phyloP scores from a whole-genome alignment of 2,329 filamentous ascomycete species.

The Paraphoma chrysanthemicola region DNA sequence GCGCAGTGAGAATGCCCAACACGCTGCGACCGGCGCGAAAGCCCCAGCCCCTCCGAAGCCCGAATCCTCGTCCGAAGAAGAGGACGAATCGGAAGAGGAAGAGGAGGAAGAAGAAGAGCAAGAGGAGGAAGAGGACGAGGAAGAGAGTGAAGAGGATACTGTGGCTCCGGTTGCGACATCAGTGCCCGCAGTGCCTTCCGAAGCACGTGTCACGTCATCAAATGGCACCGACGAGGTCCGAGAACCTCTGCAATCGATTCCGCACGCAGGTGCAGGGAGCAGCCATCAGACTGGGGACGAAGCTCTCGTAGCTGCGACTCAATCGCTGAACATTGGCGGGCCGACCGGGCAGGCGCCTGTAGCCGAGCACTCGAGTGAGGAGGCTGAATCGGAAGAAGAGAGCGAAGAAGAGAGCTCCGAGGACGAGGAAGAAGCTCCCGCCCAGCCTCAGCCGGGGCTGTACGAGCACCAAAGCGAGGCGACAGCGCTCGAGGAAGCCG shows the following conservation, averaged over 20 bases:
- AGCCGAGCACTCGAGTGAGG: conserved; percentile 17
- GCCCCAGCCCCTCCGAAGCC: conserved; percentile 18
- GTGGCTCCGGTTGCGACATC: neutral
- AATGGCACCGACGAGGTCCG: conserved; percentile 1
- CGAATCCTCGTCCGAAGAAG: conserved; percentile 23
- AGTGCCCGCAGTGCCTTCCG: neutral
- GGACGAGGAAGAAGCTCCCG: conserved; percentile 15
- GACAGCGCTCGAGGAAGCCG: conserved; percentile 54
- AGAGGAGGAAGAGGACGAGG: conserved; percentile 9
- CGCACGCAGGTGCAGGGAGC: neutral
- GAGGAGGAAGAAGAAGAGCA: conserved; percentile 14
- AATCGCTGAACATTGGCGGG: conserved; percentile 24
- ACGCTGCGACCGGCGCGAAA: conserved; percentile 13
- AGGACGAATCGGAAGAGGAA: conserved; percentile 21
- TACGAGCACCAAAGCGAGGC: conserved; percentile 58
- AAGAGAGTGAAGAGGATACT: conserved; percentile 3
- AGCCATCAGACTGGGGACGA: conserved; percentile 13
- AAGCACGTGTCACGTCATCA: neutral
- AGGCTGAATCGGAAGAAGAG: conserved; percentile 20
- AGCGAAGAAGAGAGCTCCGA: conserved; percentile 46
- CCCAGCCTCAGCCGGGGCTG: conserved; percentile 37
- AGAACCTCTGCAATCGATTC: conserved; percentile 18
- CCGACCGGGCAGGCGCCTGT: conserved; percentile 11
- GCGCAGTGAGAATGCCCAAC: conserved; percentile 50
- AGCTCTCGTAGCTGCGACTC: conserved; percentile 19